Percentiles rank a stretch among this genome's conserved stretches.
These are phyloP conservation scores for Apiosordaria backusii DNA, from an alignment of 495 filamentous ascomycete species.

Conservation along the genomic window DNA sequence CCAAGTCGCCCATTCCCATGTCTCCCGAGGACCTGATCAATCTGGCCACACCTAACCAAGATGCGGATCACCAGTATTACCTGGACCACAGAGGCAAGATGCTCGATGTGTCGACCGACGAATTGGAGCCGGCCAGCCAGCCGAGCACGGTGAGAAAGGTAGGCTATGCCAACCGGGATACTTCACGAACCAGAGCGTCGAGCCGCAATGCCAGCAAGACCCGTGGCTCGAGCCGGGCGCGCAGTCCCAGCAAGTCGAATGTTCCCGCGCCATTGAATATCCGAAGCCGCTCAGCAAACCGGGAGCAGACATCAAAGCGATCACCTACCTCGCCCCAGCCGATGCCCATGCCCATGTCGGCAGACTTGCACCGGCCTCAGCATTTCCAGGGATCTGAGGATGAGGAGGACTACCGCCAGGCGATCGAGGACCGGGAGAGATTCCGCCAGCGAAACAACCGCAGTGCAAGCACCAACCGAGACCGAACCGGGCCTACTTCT, in stretches of 20 bases:
- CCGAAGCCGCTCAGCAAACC: slow-evolving; percentile 49
- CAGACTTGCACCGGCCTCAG: slow-evolving; percentile 28
- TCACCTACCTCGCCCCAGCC: slow-evolving; percentile 76
- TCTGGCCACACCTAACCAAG: slow-evolving; percentile 45
- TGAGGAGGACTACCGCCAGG: slow-evolving; percentile 59
- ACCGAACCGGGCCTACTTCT: slow-evolving; percentile 19
- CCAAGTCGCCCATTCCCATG: slow-evolving; percentile 88
- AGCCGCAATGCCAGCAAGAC: slow-evolving; percentile 47
- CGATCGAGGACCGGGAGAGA: slow-evolving; percentile 58
- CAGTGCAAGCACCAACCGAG: slow-evolving; percentile 50
- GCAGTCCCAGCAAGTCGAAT: slow-evolving; percentile 43
- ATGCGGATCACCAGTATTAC: slow-evolving; percentile 14
- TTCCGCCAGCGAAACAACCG: slow-evolving; percentile 56
- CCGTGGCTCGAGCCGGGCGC: slow-evolving; percentile 22
- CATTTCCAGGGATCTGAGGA: slow-evolving; percentile 48
- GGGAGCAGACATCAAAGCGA: slow-evolving; percentile 54
- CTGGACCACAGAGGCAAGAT: slow-evolving; percentile 12
- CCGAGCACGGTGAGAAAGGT: slow-evolving; percentile 42
- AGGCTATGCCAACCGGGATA: slow-evolving; percentile 36
- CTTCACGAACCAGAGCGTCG: slow-evolving; percentile 32
- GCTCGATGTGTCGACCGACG: slow-evolving; percentile 25
- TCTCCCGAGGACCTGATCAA: slow-evolving; percentile 75
- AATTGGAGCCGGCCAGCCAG: slow-evolving; percentile 37
- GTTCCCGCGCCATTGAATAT: slow-evolving; percentile 51
- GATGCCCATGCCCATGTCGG: slow-evolving; percentile 50